phyloP scores from a whole-genome alignment of 805 yeast species.

The Vanderwaltozyma yarrowii region DNA sequence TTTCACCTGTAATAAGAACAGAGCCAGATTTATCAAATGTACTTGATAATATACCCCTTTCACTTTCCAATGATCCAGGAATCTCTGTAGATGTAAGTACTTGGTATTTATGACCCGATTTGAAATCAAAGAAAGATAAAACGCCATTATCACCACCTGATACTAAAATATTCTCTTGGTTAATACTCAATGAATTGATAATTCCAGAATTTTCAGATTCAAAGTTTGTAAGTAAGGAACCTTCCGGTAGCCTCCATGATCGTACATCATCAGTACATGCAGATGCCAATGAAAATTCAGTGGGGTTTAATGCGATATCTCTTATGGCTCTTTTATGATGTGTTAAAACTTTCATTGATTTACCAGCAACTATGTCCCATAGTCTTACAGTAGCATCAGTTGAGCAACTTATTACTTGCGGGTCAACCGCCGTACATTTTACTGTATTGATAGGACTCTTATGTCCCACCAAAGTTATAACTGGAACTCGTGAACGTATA shows the following conservation, averaged over 20 bases:
- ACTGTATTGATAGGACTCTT: conserved; percentile 64
- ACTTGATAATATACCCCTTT: conserved; percentile 57
- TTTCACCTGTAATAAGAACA: conserved; percentile 75
- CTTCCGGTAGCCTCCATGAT: conserved; percentile 77
- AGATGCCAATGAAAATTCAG: conserved; percentile 64
- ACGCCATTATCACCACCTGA: conserved; percentile 82
- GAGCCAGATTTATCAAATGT: conserved; percentile 72
- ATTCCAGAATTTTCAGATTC: conserved; percentile 33
- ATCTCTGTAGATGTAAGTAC: conserved; percentile 40
- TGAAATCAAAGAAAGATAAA: conserved; percentile 70
- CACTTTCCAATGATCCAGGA: conserved; percentile 64
- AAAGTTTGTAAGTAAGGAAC: conserved; percentile 54
- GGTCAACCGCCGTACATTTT: conserved; percentile 58
- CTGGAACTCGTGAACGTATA: conserved; percentile 65
- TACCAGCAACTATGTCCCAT: conserved; percentile 84
- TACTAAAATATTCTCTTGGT: conserved; percentile 52
- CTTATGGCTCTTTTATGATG: conserved; percentile 81
- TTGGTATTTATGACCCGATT: conserved; percentile 55
- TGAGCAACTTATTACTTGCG: conserved; percentile 76
- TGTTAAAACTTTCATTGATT: conserved; percentile 59
- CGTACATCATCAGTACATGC: conserved; percentile 74
- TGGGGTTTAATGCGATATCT: conserved; percentile 57
- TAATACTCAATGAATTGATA: conserved; percentile 59
- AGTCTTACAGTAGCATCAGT: conserved; percentile 75
- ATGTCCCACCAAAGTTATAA: conserved; percentile 77